These are phyloP conservation scores for Clonostachys chloroleuca DNA, from an alignment of 2,329 filamentous ascomycete species.

Conservation along the genomic window DNA sequence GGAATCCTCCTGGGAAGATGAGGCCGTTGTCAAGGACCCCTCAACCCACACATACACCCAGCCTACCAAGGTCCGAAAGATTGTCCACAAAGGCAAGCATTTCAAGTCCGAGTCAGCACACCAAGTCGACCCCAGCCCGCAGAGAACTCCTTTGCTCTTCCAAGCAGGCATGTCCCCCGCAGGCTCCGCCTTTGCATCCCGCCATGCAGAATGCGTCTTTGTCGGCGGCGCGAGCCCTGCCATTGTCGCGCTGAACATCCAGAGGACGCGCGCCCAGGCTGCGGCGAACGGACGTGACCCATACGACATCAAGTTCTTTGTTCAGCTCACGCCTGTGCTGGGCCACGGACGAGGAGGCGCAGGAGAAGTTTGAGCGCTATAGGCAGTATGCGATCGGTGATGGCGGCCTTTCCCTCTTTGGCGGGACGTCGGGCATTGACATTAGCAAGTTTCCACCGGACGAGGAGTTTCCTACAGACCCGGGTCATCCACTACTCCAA, in stretches of 20 bases:
- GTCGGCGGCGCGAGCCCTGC: conserved; percentile 44
- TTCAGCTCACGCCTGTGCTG: conserved; percentile 41
- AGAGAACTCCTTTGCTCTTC: conserved; percentile 52
- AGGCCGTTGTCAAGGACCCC: conserved; percentile 49
- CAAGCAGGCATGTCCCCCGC: conserved; percentile 57
- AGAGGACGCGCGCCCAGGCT: conserved; percentile 43
- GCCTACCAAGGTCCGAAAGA: conserved; percentile 53
- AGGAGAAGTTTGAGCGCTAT: conserved; percentile 42
- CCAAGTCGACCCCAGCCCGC: conserved; percentile 49
- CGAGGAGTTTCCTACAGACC: conserved; percentile 52
- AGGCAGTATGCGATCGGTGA: conserved; percentile 47
- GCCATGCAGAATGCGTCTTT: conserved; percentile 57
- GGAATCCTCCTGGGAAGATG: conserved; percentile 34
- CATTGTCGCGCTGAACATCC: conserved; percentile 39
- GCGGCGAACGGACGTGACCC: conserved; percentile 48
- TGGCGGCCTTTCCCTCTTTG: conserved; percentile 50
- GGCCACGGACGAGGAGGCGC: conserved; percentile 48
- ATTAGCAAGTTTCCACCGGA: conserved; percentile 52
- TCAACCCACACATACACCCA: conserved; percentile 52
- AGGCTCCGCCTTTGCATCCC: conserved; percentile 50
- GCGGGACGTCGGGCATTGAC: conserved; percentile 57
- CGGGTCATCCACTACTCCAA: conserved; percentile 32
- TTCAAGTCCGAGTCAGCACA: conserved; percentile 37
- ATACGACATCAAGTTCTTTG: conserved; percentile 44
- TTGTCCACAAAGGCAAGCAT: conserved; percentile 57